Evolutionary conservation across 75 land plant species (phyloP).

Genomic region (Cunninghamia lanceolata): DNA sequence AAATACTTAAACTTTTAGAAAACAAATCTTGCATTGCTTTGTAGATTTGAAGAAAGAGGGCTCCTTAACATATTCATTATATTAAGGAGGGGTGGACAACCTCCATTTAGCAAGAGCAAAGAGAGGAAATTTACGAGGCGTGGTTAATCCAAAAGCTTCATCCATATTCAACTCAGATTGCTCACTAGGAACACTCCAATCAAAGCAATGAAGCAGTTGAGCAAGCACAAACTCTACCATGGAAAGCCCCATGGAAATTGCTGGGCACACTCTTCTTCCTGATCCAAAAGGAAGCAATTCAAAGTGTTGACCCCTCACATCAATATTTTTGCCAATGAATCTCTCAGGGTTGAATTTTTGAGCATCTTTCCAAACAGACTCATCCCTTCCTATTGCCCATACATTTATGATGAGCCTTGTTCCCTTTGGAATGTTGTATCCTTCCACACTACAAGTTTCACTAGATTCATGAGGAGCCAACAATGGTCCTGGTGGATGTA

Average conservation of each 20-base stretch:
- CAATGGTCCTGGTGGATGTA: constrained; percentile 36
- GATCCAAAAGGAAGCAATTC: constrained; percentile 34
- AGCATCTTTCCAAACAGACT: constrained; percentile 21
- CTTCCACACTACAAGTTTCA: constrained; percentile 12
- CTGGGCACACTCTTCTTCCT: constrained; percentile 41
- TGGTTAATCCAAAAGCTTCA: constrained; percentile 61
- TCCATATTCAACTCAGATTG: constrained; percentile 56
- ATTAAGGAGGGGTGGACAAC: background rate
- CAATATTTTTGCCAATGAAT: constrained; percentile 21
- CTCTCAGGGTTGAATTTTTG: constrained; percentile 37
- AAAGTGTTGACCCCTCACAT: constrained; percentile 20
- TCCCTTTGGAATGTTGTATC: constrained; percentile 27
- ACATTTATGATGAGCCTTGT: constrained; percentile 28
- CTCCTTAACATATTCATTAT: background rate
- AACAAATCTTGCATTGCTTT: background rate
- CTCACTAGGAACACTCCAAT: constrained; percentile 57
- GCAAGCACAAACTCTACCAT: constrained; percentile 28
- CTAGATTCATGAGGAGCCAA: constrained; percentile 26
- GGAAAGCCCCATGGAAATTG: background rate
- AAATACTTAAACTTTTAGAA: background rate
- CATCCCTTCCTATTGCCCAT: constrained; percentile 30
- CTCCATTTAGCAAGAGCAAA: constrained; percentile 33
- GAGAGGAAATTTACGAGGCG: constrained; percentile 46
- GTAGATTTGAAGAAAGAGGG: background rate
- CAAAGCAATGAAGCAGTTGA: constrained; percentile 45